phyloP scores from a whole-genome alignment of 2,329 filamentous ascomycete species.

The Alternaria sp. region DNA sequence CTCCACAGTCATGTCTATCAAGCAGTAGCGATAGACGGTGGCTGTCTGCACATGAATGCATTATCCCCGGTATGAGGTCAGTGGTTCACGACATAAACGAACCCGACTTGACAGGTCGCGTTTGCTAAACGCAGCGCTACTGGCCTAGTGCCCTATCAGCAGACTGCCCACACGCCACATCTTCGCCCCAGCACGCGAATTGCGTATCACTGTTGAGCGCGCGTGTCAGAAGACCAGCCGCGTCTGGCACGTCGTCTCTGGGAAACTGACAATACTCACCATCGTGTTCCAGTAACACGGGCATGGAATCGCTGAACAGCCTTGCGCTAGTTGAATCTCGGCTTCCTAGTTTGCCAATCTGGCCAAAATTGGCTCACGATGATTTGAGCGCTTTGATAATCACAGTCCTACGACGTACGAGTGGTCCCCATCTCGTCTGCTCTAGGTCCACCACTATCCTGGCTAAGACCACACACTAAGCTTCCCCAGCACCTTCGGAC shows the following conservation, averaged over 20 bases:
- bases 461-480: slow-evolving; percentile 10
- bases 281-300: not conserved
- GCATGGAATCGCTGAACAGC: not conserved
- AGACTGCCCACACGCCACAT: slow-evolving; percentile 19
- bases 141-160: slow-evolving; percentile 25
- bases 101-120: slow-evolving; percentile 20
- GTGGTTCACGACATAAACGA: slow-evolving; percentile 11
- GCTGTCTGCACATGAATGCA: slow-evolving; percentile 7
- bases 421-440: slow-evolving; percentile 25
- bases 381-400: slow-evolving; percentile 13
- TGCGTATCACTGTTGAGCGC: slow-evolving; percentile 10
- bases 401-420: slow-evolving; percentile 16
- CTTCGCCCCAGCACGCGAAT: slow-evolving; percentile 12
- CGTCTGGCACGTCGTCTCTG: slow-evolving; percentile 5
- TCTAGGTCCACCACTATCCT: slow-evolving; percentile 24
- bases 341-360: not conserved
- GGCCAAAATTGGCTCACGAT: slow-evolving; percentile 8
- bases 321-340: slow-evolving; percentile 10
- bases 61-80: slow-evolving; percentile 22
- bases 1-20: not conserved
- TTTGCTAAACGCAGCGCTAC: slow-evolving; percentile 26
- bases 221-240: slow-evolving; percentile 4
- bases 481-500: slow-evolving; percentile 23
- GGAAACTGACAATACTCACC: not conserved
- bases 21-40: not conserved